Evolutionary conservation across 2,329 filamentous ascomycete genomes (phyloP).

Genomic region (Pseudogymnoascus sp.): DNA sequence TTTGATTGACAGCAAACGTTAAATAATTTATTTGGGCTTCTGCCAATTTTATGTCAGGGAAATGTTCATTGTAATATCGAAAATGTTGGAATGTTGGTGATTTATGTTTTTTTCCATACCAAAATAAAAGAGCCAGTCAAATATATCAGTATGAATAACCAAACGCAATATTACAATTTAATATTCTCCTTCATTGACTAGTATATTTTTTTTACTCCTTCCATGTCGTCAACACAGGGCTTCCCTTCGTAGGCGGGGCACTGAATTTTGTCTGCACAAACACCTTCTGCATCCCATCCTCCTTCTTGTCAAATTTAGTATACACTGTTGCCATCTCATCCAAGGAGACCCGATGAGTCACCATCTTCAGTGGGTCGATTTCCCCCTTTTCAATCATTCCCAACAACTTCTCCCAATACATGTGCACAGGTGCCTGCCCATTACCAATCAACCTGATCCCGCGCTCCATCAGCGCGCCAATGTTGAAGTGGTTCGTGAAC

Average conservation of each 20-base stretch:
- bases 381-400: slow-evolving; percentile 56
- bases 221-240: slow-evolving; percentile 38
- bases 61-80: background rate
- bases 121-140: background rate
- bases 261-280: slow-evolving; percentile 56
- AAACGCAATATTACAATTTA: no score
- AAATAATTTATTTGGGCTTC: background rate
- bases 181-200: no score
- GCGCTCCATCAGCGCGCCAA: slow-evolving; percentile 57
- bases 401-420: slow-evolving; percentile 76
- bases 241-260: slow-evolving; percentile 36
- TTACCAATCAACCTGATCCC: slow-evolving; percentile 58
- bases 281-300: slow-evolving; percentile 75
- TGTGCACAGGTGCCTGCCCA: slow-evolving; percentile 59
- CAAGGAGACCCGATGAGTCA: slow-evolving; percentile 68
- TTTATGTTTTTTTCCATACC: background rate
- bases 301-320: slow-evolving; percentile 49
- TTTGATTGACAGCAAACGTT: background rate
- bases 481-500: slow-evolving; percentile 57
- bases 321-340: slow-evolving; percentile 66
- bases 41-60: background rate
- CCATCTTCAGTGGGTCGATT: slow-evolving; percentile 71
- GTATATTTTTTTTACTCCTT: slow-evolving; percentile 12
- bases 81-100: background rate
- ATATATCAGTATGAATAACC: no score